A percentile compares a stretch with the other conserved stretches of the same genome.
Evolutionary conservation across 2,329 filamentous ascomycete species (phyloP).

Genomic region (Colletotrichum tabaci): DNA sequence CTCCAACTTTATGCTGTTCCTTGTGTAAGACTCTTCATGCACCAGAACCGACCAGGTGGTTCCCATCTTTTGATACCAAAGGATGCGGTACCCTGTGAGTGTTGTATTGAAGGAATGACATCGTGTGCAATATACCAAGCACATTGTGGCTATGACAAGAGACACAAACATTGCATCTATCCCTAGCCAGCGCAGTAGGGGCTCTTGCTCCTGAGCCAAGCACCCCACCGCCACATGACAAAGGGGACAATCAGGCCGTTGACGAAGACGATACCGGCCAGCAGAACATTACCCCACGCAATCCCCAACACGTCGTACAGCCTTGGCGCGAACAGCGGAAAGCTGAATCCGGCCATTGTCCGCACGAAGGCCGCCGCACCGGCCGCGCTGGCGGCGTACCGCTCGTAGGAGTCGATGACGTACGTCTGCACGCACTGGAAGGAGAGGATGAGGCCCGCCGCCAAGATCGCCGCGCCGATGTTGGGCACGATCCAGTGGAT

Average conservation of each 20-base stretch:
- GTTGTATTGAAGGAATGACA: too few species aligned
- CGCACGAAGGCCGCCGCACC: conserved; percentile 64
- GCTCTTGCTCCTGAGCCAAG: conserved; percentile 43
- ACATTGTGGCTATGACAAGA: neutral
- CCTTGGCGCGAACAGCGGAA: conserved; percentile 70
- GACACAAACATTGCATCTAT: neutral
- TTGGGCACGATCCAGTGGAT: conserved; percentile 70
- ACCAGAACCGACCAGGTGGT: too few species aligned
- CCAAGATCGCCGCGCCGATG: conserved; percentile 63
- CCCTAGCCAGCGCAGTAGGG: conserved; percentile 37
- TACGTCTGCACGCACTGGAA: conserved; percentile 74
- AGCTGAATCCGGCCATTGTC: conserved; percentile 69
- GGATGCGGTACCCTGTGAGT: too few species aligned
- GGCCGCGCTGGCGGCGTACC: conserved; percentile 42
- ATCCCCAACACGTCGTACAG: conserved; percentile 58
- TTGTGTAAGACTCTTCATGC: too few species aligned
- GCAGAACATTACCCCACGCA: conserved; percentile 60
- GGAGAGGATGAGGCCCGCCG: conserved; percentile 67
- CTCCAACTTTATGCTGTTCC: too few species aligned
- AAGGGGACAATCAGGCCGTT: conserved; percentile 42
- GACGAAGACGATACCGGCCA: conserved; percentile 48
- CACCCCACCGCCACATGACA: conserved; percentile 45
- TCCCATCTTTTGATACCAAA: too few species aligned
- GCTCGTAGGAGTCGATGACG: conserved; percentile 52
- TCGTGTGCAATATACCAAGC: too few species aligned